Evolutionary conservation across 179 eudicot species (phyloP).

Genomic region (Heliamphora pulchella): DNA sequence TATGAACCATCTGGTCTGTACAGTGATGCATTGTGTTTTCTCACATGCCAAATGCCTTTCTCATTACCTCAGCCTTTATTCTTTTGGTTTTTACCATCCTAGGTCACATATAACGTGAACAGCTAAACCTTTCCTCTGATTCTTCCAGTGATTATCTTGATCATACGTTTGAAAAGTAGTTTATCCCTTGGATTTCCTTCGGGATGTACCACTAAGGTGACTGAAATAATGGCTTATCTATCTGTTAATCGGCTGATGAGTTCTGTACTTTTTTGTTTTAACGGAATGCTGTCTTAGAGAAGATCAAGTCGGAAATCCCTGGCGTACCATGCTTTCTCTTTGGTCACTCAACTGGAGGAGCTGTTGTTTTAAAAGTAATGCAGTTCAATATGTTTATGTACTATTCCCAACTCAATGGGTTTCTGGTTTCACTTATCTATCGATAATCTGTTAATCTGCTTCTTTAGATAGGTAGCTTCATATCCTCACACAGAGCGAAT

Average conservation of each 20-base stretch:
- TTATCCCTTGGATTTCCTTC: not conserved
- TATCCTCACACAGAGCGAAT: constrained; percentile 59
- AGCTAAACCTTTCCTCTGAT: not conserved
- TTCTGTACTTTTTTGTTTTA: not conserved
- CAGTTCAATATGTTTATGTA: not conserved
- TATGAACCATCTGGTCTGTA: not conserved
- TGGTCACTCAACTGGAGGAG: constrained; percentile 98
- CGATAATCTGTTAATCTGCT: constrained; percentile 7
- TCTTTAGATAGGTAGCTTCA: constrained; percentile 60
- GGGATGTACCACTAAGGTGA: not conserved
- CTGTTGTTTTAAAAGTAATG: constrained; percentile 79
- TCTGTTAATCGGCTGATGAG: not conserved
- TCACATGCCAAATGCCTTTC: constrained; percentile 2
- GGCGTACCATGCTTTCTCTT: constrained; percentile 77
- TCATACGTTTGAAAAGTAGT: not conserved
- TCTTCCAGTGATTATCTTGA: not conserved
- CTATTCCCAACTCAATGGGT: not conserved
- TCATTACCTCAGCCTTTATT: not conserved
- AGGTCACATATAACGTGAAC: too few species aligned
- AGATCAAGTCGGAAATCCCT: constrained; percentile 68
- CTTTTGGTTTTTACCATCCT: not conserved
- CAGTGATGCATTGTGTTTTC: not conserved
- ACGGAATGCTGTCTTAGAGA: constrained; percentile 77
- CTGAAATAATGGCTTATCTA: not conserved
- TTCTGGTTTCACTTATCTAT: not conserved